Conservation (phyloP, 2,329 filamentous ascomycete species). For the Aspergillus udagawae region DNA sequence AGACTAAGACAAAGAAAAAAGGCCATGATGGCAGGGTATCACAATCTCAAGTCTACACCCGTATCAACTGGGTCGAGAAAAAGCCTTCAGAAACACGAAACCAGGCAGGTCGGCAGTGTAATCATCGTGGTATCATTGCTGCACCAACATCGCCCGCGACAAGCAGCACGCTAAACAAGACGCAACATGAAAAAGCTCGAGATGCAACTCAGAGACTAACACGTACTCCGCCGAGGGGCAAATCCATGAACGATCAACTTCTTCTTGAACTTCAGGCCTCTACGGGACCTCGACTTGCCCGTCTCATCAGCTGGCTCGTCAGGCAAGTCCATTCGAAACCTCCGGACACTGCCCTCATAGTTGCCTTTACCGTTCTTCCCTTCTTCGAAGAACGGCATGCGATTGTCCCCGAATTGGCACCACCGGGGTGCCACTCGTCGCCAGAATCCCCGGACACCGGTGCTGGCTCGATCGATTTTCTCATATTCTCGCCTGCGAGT, state of each 20-base stretch:
- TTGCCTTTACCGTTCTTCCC: slow-evolving; percentile 30
- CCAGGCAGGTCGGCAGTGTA: background rate
- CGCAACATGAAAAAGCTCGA: background rate
- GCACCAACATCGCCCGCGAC: background rate
- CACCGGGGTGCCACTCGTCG: slow-evolving; percentile 39
- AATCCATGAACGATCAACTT: slow-evolving; percentile 7
- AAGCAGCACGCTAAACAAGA: background rate
- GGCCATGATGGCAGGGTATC: slow-evolving; percentile 5
- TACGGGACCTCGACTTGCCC: background rate
- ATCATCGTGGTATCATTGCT: background rate
- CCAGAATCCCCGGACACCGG: slow-evolving; percentile 41
- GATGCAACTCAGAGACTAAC: background rate
- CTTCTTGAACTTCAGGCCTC: slow-evolving; percentile 11
- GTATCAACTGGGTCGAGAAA: background rate
- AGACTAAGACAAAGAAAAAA: background rate
- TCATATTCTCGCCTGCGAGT: slow-evolving; percentile 45
- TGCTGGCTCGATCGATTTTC: slow-evolving; percentile 50
- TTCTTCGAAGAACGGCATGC: slow-evolving; percentile 42
- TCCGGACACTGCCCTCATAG: slow-evolving; percentile 43
- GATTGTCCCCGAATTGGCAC: slow-evolving; percentile 30
- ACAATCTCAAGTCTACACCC: background rate
- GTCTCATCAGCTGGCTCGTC: slow-evolving; percentile 23
- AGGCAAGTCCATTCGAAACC: slow-evolving; percentile 43
- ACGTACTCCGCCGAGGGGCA: background rate
- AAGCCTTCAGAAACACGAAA: background rate